Evolutionary conservation across 768 basidiomycete species (phyloP).

Genomic region (Guyanaporus albipodus): DNA sequence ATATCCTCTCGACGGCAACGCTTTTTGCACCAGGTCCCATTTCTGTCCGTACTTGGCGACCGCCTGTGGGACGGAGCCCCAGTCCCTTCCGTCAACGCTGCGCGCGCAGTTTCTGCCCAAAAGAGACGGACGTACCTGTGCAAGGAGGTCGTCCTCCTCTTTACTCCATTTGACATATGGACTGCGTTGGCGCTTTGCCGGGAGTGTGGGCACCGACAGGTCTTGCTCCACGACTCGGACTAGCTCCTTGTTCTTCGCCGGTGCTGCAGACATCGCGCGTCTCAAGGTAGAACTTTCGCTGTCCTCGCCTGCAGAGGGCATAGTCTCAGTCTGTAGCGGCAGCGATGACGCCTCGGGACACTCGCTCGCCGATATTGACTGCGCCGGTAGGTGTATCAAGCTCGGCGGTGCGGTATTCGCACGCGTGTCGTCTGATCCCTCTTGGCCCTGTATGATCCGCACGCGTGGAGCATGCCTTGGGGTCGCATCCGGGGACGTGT

Average conservation of each 20-base stretch:
- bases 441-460: neutral
- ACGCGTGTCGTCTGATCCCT: neutral
- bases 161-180: constrained; percentile 43
- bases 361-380: neutral
- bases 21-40: constrained; percentile 40
- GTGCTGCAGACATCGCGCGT: neutral
- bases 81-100: neutral
- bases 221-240: constrained; percentile 31
- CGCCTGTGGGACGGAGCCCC: constrained; percentile 32
- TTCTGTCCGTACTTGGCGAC: constrained; percentile 38
- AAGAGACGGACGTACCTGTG: constrained; percentile 33
- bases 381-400: neutral
- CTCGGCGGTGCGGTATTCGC: neutral
- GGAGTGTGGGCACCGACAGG: constrained; percentile 6
- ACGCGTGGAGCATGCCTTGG: constrained; percentile 15
- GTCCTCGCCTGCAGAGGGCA: constrained; percentile 5
- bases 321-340: constrained; percentile 6
- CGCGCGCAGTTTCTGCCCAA: neutral
- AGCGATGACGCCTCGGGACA: constrained; percentile 6
- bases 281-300: neutral
- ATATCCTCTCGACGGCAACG: constrained; percentile 38
- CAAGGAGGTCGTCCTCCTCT: constrained; percentile 39
- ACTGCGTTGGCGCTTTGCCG: constrained; percentile 35
- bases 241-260: constrained; percentile 20
- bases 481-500: constrained; percentile 7